phyloP scores from a whole-genome alignment of 2,329 filamentous ascomycete species.

The Hypomyces rosellus region DNA sequence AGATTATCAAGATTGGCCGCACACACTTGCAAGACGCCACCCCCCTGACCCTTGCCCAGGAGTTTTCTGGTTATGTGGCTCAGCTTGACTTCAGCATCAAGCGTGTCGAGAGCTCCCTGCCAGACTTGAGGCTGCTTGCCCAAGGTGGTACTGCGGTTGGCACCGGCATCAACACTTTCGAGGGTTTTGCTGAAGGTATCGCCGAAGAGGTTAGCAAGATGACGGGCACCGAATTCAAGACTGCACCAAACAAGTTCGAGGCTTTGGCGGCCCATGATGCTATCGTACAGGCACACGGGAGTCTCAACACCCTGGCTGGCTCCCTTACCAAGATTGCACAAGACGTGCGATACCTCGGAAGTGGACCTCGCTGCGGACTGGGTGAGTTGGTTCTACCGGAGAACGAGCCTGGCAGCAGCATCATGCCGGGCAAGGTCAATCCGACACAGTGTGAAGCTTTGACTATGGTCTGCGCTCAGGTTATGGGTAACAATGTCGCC shows the following conservation, averaged over 20 bases:
- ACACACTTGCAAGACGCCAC: slow-evolving; percentile 98
- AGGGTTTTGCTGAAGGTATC: slow-evolving; percentile 90
- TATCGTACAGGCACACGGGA: slow-evolving; percentile 87
- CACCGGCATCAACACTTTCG: slow-evolving; percentile 95
- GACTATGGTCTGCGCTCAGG: slow-evolving; percentile 96
- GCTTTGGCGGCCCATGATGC: slow-evolving; percentile 93
- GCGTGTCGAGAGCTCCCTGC: slow-evolving; percentile 75
- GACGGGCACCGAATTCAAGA: slow-evolving; percentile 90
- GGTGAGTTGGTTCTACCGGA: slow-evolving; percentile 90
- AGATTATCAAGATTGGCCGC: slow-evolving; percentile 98
- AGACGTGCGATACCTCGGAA: slow-evolving; percentile 95
- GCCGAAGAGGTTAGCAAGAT: slow-evolving; percentile 86
- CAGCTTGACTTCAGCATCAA: slow-evolving; percentile 88
- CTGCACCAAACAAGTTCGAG: slow-evolving; percentile 98
- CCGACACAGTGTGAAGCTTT: slow-evolving; percentile 96
- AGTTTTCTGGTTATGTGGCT: slow-evolving; percentile 95
- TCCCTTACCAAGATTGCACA: slow-evolving; percentile 98
- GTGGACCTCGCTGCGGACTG: slow-evolving; percentile 89
- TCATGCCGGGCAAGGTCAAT: slow-evolving; percentile 99
- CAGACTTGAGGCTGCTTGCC: slow-evolving; percentile 78
- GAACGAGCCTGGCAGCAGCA: slow-evolving; percentile 95
- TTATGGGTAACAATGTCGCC: slow-evolving; percentile 95
- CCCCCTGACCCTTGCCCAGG: slow-evolving; percentile 88
- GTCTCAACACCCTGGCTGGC: slow-evolving; percentile 83
- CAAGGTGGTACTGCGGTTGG: slow-evolving; percentile 97